Base-by-base conservation (phyloP, 805 yeast genomes). In the Myxozyma monticola region DNA sequence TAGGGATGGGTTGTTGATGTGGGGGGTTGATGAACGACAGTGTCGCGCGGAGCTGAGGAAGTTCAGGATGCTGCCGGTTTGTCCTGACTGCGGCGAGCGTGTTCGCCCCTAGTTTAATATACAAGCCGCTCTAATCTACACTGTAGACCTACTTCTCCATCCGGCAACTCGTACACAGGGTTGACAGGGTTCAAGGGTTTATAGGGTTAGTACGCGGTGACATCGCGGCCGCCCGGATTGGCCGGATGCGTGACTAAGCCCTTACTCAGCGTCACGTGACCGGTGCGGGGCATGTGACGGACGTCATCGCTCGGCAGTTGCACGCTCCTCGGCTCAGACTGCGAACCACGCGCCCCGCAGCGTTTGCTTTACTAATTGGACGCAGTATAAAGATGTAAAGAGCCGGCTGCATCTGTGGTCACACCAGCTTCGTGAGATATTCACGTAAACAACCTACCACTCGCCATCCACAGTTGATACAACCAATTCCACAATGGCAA, bases 241-340 rank as follows among this genome's bases (percentile, higher is more conserved):
- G n/a, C n/a, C n/a, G n/a, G n/a, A n/a, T n/a, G n/a, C n/a, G n/a
- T n/a, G n/a, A n/a, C n/a, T n/a, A n/a, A n/a, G n/a, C n/a, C n/a
- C n/a, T n/a, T n/a, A n/a, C n/a, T n/a, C n/a, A n/a, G n/a, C n/a
- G n/a, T n/a, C n/a, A n/a, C n/a, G n/a, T n/a, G n/a, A n/a, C n/a
- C n/a, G n/a, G n/a, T n/a, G n/a, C n/a, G n/a, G n/a, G n/a, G 37
- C 45, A 42, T 42, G 45, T 42, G 45, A 42, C 34, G 30, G 17
- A 22, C 38, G 45, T 42, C 45, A 33, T 38, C 37, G 29, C 45
- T 42, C 45, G 45, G 45, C 45, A 42, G 24, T 15, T 42, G 33
- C 15, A 28, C 17, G 7, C n/a, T 8, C 31, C 9, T 10, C 29
- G 6, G 29, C 29, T 6, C 29, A 7, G 9, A 26, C 12, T 30